Base-by-base conservation (phyloP, 352 stramenopile genomes). In the Pythium biforme region DNA sequence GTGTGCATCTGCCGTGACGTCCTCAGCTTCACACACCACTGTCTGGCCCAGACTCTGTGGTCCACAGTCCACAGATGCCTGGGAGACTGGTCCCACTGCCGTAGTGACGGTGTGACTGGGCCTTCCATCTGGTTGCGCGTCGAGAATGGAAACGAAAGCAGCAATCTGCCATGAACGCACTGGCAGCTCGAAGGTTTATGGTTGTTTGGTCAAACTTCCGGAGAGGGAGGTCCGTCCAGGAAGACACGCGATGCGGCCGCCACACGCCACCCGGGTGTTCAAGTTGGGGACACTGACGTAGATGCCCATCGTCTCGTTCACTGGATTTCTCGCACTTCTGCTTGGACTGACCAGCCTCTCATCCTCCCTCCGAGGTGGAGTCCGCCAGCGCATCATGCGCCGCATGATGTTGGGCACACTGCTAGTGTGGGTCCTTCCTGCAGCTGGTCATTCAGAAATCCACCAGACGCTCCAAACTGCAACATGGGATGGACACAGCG, bases 131-230 rank as follows among this genome's bases (percentile, higher is more conserved):
- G 43, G 19, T 31, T 8, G 1, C 20, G 20, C 20, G 20, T 50
- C 43, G 11, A 29, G 43, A 50, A 50, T 50, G 43, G 43, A 50
- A 50, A 50, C 43, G n/a, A 50, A 29, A 20, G 37, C 37, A 43
- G 37, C 37, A 43, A 43, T 43, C 17, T 43, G 37, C 17, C 37
- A n/a, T n/a, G n/a, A n/a, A n/a, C n/a, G n/a, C n/a, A n/a, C n/a
- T n/a, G n/a, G n/a, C n/a, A n/a, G n/a, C n/a, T n/a, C n/a, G n/a
- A n/a, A n/a, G n/a, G n/a, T n/a, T n/a, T n/a, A n/a, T n/a, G n/a
- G n/a, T n/a, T n/a, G n/a, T n/a, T n/a, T n/a, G n/a, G n/a, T n/a
- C n/a, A n/a, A n/a, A n/a, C n/a, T n/a, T n/a, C n/a, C n/a, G n/a
- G n/a, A n/a, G n/a, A n/a, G n/a, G n/a, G n/a, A n/a, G n/a, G n/a